Evolutionary conservation across 495 filamentous ascomycete species (phyloP).

Genomic region (Hypoxylon trugodes): DNA sequence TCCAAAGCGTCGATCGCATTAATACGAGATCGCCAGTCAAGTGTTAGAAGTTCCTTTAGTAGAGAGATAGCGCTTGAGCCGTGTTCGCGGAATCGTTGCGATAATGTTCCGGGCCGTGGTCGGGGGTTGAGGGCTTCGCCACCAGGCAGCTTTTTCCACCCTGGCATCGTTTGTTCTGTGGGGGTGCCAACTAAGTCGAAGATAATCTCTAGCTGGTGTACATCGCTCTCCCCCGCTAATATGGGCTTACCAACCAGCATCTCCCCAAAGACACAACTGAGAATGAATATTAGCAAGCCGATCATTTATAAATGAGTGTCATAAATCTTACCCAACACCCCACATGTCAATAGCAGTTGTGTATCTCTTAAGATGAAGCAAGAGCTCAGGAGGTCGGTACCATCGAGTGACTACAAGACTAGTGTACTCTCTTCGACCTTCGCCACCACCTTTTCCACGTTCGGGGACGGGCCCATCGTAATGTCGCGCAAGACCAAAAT

Average conservation of each 20-base stretch:
- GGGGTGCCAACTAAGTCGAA: constrained; percentile 94
- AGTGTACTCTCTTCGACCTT: constrained; percentile 90
- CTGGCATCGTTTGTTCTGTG: constrained; percentile 92
- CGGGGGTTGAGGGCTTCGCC: constrained; percentile 77
- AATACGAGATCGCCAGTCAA: constrained; percentile 87
- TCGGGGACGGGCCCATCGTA: constrained; percentile 88
- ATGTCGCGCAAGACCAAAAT: constrained; percentile 94
- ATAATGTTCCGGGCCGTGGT: constrained; percentile 69
- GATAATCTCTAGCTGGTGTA: constrained; percentile 88
- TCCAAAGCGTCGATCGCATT: constrained; percentile 95
- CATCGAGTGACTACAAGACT: constrained; percentile 94
- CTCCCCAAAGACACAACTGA: constrained; percentile 95
- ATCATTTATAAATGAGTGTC: not conserved
- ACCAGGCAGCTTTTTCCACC: constrained; percentile 82
- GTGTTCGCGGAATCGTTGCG: constrained; percentile 75
- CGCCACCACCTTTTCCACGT: constrained; percentile 81
- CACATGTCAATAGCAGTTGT: constrained; percentile 98
- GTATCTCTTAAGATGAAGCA: constrained; percentile 85
- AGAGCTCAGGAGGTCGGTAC: constrained; percentile 94
- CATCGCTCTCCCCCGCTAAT: constrained; percentile 85
- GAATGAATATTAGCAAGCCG: constrained; percentile 42
- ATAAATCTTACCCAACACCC: constrained; percentile 83
- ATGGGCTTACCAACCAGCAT: constrained; percentile 97
- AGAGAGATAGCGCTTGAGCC: constrained; percentile 76
- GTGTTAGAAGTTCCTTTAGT: constrained; percentile 80